Conservation (phyloP, 768 basidiomycete species). For the Mycena sanguinolenta region DNA sequence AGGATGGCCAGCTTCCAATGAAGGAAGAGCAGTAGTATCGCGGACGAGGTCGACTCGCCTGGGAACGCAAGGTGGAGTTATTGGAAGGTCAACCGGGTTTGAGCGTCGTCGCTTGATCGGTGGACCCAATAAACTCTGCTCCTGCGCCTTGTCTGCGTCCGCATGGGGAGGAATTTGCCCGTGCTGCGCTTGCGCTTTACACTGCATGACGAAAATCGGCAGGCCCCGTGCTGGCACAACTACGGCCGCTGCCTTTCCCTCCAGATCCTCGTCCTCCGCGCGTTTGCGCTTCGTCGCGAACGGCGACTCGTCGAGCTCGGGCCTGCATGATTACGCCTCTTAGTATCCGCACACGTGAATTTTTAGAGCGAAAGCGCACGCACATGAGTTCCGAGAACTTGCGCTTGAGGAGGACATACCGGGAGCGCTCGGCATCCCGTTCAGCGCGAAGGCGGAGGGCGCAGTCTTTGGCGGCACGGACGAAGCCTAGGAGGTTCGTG, state of each 20-base stretch:
- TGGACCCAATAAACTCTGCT: constrained; percentile 18
- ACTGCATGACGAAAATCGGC: constrained; percentile 28
- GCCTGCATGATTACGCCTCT: not conserved
- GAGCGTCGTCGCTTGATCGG: constrained; percentile 25
- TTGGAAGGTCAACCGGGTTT: too few species aligned
- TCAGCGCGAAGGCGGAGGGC: constrained; percentile 29
- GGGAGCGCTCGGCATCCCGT: constrained; percentile 14
- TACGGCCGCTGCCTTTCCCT: not conserved
- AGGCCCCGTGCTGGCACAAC: constrained; percentile 11
- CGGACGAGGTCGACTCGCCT: too few species aligned
- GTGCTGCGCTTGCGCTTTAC: not conserved
- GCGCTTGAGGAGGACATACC: constrained; percentile 25
- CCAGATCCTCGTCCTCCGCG: too few species aligned
- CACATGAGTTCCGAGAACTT: constrained; percentile 22
- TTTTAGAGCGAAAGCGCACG: not conserved
- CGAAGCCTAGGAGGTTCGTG: constrained; percentile 59
- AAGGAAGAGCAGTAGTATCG: too few species aligned
- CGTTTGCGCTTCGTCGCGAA: not conserved
- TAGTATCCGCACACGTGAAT: not conserved
- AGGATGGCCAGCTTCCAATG: too few species aligned
- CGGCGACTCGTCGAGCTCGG: not conserved
- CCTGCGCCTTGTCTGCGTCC: not conserved
- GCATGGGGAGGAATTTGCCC: constrained; percentile 21
- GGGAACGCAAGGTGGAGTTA: too few species aligned
- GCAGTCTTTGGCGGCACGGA: constrained; percentile 50